These are phyloP conservation scores for Wickerhamomyces hampshirensis DNA, from an alignment of 805 yeast species.

Conservation along the genomic window DNA sequence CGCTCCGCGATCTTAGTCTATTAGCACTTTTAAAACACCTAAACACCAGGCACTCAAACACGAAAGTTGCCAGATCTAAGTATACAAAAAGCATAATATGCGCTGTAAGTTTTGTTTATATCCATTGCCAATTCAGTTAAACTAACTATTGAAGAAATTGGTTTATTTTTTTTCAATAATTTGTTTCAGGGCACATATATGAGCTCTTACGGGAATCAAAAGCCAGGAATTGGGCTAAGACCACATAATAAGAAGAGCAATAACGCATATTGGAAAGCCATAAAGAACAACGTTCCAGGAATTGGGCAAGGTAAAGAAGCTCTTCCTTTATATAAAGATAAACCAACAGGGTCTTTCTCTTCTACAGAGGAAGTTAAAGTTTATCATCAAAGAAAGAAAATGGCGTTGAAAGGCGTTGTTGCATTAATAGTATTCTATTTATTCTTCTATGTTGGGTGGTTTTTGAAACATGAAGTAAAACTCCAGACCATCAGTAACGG, in stretches of 20 bases:
- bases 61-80: too few species aligned
- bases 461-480: constrained; percentile 14
- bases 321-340: constrained; percentile 51
- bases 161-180: too few species aligned
- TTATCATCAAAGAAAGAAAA: constrained; percentile 20
- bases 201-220: constrained; percentile 3
- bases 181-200: too few species aligned
- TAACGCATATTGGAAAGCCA: constrained; percentile 20
- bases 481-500: constrained; percentile 7
- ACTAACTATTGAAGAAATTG: too few species aligned
- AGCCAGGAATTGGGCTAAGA: constrained; percentile 15
- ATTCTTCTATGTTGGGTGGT: constrained; percentile 30
- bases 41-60: too few species aligned
- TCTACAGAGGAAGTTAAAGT: constrained; percentile 8
- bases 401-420: constrained; percentile 41
- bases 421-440: constrained; percentile 37
- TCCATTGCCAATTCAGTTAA: too few species aligned
- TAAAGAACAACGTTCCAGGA: constrained; percentile 10
- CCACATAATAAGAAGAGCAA: constrained; percentile 5
- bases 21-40: too few species aligned
- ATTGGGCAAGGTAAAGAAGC: neutral
- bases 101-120: too few species aligned
- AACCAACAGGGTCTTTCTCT: constrained; percentile 30
- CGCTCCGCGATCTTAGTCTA: too few species aligned
- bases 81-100: too few species aligned